Conservation (phyloP, 2,329 filamentous ascomycete species). For the Aphanoascus verrucosus region DNA sequence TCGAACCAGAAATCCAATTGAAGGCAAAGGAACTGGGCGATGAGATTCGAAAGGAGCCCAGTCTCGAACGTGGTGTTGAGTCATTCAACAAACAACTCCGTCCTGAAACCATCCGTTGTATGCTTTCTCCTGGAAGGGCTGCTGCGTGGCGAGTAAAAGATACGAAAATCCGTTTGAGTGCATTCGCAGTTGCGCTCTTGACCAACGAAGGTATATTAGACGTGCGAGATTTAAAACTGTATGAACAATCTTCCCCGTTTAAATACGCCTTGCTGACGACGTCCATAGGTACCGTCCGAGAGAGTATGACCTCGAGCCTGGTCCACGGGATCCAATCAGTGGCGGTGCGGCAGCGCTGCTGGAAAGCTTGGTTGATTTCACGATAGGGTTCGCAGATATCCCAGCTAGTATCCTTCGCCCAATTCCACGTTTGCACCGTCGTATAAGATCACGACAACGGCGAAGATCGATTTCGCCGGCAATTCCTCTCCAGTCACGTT, state of each 20-base stretch:
- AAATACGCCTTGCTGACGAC: constrained; percentile 5
- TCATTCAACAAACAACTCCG: constrained; percentile 63
- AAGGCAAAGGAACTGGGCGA: constrained; percentile 49
- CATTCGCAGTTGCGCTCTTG: constrained; percentile 60
- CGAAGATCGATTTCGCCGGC: not conserved
- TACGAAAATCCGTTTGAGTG: constrained; percentile 56
- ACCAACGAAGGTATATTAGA: constrained; percentile 54
- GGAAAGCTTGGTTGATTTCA: constrained; percentile 70
- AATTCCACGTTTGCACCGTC: not conserved
- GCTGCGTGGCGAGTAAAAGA: constrained; percentile 67
- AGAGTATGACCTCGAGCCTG: constrained; percentile 68
- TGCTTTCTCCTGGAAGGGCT: constrained; percentile 53
- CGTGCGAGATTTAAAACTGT: constrained; percentile 64
- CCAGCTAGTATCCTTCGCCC: constrained; percentile 42
- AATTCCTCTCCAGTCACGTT: not conserved
- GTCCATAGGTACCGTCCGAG: constrained; percentile 39
- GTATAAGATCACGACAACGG: not conserved
- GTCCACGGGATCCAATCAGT: constrained; percentile 68
- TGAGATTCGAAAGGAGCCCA: constrained; percentile 56
- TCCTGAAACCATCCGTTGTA: constrained; percentile 56
- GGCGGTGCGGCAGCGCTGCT: constrained; percentile 67
- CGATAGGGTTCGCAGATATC: constrained; percentile 70
- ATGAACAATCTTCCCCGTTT: constrained; percentile 15
- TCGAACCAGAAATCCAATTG: constrained; percentile 49
- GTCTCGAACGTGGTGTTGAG: constrained; percentile 52